These are phyloP conservation scores for Discostella stelligera DNA, from an alignment of 352 stramenopile species.

Conservation along the genomic window DNA sequence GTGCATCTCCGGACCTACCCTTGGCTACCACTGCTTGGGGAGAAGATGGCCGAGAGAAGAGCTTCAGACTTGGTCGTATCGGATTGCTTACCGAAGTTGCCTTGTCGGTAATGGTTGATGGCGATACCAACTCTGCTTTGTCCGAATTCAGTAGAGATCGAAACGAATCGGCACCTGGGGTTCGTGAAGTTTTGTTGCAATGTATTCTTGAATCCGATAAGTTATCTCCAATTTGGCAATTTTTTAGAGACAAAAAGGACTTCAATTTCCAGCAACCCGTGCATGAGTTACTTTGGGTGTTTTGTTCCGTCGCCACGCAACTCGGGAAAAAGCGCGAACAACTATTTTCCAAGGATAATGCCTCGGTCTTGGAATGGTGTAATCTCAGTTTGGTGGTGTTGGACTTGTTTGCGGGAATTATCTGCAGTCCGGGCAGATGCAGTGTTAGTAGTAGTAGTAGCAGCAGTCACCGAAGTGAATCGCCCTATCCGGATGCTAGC, in stretches of 20 bases:
- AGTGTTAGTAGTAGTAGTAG: background rate
- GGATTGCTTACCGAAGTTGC: slow-evolving; percentile 65
- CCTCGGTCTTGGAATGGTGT: slow-evolving; percentile 31
- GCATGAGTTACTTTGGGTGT: slow-evolving; percentile 67
- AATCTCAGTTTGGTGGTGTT: slow-evolving; percentile 41
- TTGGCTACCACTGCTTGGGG: slow-evolving; percentile 20
- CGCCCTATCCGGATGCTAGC: slow-evolving; percentile 40
- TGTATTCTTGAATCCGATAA: slow-evolving; percentile 38
- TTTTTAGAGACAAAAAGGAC: slow-evolving; percentile 39
- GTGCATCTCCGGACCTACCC: slow-evolving; percentile 39
- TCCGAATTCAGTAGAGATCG: slow-evolving; percentile 11
- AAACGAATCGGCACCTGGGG: slow-evolving; percentile 17
- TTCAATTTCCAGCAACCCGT: slow-evolving; percentile 20
- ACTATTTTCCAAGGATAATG: slow-evolving; percentile 26
- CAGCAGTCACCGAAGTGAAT: slow-evolving; percentile 11
- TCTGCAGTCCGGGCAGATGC: slow-evolving; percentile 14
- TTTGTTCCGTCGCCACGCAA: slow-evolving; percentile 54
- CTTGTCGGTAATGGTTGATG: slow-evolving; percentile 69
- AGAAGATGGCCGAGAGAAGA: slow-evolving; percentile 2
- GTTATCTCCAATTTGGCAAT: slow-evolving; percentile 39
- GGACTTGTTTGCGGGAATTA: slow-evolving; percentile 35
- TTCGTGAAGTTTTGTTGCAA: slow-evolving; percentile 31
- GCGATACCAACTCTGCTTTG: slow-evolving; percentile 12
- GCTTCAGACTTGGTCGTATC: slow-evolving; percentile 47
- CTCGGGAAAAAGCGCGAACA: slow-evolving; percentile 21